A percentile compares a stretch with the other conserved stretches of the same genome.
Evolutionary conservation across 352 stramenopile genomes (phyloP).

Genomic region (Phytopythium boreale): DNA sequence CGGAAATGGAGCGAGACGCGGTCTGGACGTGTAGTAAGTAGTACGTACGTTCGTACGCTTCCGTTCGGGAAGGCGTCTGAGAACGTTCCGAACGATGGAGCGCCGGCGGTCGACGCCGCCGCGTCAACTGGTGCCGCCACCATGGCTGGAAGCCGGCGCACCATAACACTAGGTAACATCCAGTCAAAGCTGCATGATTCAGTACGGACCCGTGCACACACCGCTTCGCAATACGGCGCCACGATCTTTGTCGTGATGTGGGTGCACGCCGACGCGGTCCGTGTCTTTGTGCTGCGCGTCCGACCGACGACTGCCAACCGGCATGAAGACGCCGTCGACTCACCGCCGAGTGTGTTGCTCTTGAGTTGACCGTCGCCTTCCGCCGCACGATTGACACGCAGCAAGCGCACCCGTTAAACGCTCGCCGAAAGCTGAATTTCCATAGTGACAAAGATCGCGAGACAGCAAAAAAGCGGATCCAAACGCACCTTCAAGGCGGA

Average conservation of each 20-base stretch:
- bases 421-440: too few species aligned
- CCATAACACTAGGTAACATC: too few species aligned
- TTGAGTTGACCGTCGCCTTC: not conserved
- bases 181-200: too few species aligned
- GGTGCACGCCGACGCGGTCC: too few species aligned
- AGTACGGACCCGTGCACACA: too few species aligned
- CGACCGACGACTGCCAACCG: not conserved
- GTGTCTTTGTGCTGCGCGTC: not conserved
- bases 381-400: too few species aligned
- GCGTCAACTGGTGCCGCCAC: not conserved
- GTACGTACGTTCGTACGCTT: not conserved
- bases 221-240: too few species aligned
- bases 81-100: not conserved
- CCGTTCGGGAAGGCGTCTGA: not conserved
- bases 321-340: not conserved
- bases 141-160: too few species aligned
- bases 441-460: not conserved
- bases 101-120: not conserved
- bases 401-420: too few species aligned
- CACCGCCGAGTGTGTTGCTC: not conserved
- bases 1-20: not conserved
- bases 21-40: too few species aligned
- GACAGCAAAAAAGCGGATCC: not conserved
- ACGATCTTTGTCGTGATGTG: not conserved
- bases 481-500: not conserved